These are phyloP conservation scores for Heliosperma pusillum DNA, from an alignment of 148 eudicot genomes.

Conservation along the genomic window DNA sequence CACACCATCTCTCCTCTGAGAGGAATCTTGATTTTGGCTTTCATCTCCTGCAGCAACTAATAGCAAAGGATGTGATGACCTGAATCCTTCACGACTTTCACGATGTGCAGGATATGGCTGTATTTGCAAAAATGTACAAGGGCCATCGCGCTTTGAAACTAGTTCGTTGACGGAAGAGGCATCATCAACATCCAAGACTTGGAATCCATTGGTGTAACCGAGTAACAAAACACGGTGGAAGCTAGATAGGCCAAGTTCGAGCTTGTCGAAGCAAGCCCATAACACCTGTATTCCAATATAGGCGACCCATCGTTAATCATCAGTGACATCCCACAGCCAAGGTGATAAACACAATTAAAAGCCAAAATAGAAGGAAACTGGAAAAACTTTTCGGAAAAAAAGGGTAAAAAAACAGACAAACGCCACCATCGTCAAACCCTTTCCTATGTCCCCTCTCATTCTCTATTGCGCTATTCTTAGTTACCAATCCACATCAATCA, in stretches of 20 bases:
- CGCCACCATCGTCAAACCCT: not conserved
- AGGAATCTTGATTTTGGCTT: conserved; percentile 44
- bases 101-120: conserved; percentile 65
- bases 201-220: conserved; percentile 90
- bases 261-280: conserved; percentile 91
- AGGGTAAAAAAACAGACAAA: too few relatives aligned
- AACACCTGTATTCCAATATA: conserved; percentile 56
- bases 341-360: conserved; percentile 2
- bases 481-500: not conserved
- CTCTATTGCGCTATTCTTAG: not conserved
- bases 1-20: conserved; percentile 44
- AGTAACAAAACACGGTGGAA: conserved; percentile 70
- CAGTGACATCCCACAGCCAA: not conserved
- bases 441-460: not conserved
- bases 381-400: not conserved
- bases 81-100: conserved; percentile 55
- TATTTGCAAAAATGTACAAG: conserved; percentile 85
- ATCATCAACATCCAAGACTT: conserved; percentile 91
- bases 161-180: conserved; percentile 77
- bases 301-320: not conserved
- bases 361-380: not conserved
- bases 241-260: conserved; percentile 61
- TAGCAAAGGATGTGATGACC: conserved; percentile 70
- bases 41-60: conserved; percentile 91
- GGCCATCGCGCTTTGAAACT: conserved; percentile 88